These are phyloP conservation scores for Chaetoceros tenuissimus DNA, from an alignment of 108 stramenopile genomes.

Conservation along the genomic window DNA sequence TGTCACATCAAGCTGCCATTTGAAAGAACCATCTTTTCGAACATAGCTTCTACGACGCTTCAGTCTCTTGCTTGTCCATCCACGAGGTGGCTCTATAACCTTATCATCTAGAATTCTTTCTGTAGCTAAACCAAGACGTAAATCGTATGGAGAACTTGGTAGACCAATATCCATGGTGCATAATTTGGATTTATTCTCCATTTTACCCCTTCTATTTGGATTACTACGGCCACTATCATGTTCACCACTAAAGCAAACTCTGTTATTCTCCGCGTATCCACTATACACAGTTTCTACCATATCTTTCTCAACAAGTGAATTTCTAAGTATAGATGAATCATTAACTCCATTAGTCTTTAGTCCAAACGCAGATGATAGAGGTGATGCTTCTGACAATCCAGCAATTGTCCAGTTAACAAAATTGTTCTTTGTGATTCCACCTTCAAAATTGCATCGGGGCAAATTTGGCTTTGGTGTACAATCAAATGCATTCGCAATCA, in stretches of 20 bases:
- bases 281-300: constrained; percentile 64
- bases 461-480: constrained; percentile 19
- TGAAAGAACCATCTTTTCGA: constrained; percentile 60
- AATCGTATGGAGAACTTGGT: constrained; percentile 74
- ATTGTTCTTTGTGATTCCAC: constrained; percentile 64
- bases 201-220: constrained; percentile 30
- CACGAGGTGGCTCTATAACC: constrained; percentile 26
- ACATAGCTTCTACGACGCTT: constrained; percentile 75
- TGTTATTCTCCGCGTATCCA: constrained; percentile 48
- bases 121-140: constrained; percentile 51
- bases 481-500: constrained; percentile 52
- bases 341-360: constrained; percentile 16
- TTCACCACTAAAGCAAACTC: constrained; percentile 51
- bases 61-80: constrained; percentile 56
- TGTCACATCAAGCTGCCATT: constrained; percentile 85
- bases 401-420: constrained; percentile 64
- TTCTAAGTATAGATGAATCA: constrained; percentile 34
- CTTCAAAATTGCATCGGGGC: constrained; percentile 29
- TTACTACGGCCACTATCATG: constrained; percentile 19
- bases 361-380: constrained; percentile 56
- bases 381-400: constrained; percentile 43
- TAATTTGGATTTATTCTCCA: constrained; percentile 74
- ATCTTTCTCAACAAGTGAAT: constrained; percentile 50
- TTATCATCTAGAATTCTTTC: constrained; percentile 51
- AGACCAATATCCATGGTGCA: constrained; percentile 51